These are phyloP conservation scores for Pisolithus albus DNA, from an alignment of 768 basidiomycete species.

Conservation along the genomic window DNA sequence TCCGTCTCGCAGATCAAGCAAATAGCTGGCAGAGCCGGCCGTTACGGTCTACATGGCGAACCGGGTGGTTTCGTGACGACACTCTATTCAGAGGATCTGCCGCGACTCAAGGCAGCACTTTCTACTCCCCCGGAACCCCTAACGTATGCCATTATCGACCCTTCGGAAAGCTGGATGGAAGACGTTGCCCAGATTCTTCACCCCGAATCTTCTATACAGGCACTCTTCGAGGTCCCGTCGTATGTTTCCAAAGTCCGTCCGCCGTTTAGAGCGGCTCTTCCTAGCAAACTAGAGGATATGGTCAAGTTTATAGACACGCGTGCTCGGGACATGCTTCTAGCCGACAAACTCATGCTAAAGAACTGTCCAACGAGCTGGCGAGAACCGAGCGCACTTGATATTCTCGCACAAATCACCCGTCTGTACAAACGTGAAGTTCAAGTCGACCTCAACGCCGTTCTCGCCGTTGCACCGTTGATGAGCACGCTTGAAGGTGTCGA, in stretches of 20 bases:
- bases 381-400: slow-evolving; percentile 29
- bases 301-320: slow-evolving; percentile 40
- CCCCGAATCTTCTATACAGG: slow-evolving; percentile 28
- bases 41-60: slow-evolving; percentile 62
- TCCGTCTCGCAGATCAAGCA: slow-evolving; percentile 82
- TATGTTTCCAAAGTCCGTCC: slow-evolving; percentile 43
- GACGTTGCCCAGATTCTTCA: slow-evolving; percentile 39
- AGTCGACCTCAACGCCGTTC: slow-evolving; percentile 6
- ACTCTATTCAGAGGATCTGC: slow-evolving; percentile 54
- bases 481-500: slow-evolving; percentile 17
- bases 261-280: slow-evolving; percentile 34
- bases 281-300: slow-evolving; percentile 19
- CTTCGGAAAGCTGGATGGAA: slow-evolving; percentile 18
- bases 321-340: slow-evolving; percentile 32
- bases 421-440: slow-evolving; percentile 27
- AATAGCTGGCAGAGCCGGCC: slow-evolving; percentile 90
- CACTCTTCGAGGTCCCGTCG: slow-evolving; percentile 42
- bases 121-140: slow-evolving; percentile 44
- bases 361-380: slow-evolving; percentile 51
- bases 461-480: slow-evolving; percentile 19
- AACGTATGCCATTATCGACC: slow-evolving; percentile 42
- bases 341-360: slow-evolving; percentile 40
- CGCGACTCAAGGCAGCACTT: slow-evolving; percentile 51
- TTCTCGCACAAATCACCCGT: slow-evolving; percentile 35
- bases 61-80: slow-evolving; percentile 71